Evolutionary conservation across 2,329 filamentous ascomycete genomes (phyloP), one percentile per base, ranked within the genome.

Genomic region (Fulvia fulva): DNA sequence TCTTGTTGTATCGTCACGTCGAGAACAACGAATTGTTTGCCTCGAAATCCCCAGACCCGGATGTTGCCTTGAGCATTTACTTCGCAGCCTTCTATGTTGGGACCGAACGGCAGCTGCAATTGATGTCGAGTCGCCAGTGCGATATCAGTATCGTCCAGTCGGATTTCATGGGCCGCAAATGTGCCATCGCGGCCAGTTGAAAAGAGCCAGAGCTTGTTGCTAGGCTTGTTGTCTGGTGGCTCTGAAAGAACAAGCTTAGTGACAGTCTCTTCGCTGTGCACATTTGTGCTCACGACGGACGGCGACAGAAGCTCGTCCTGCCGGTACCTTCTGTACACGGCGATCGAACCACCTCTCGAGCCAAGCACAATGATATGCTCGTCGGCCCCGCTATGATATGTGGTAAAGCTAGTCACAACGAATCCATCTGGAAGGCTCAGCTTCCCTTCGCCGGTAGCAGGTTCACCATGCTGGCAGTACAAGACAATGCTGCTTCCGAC

Each of bases 11-110:
- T 78, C 0, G 84, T 86, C 69, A 89, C 86, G 70, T 96, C 90
- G 84, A 90, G 94, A 9, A 93, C 81, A 12, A 96, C 78, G 69
- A 97, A 95, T 49, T 85, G 79, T 61, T 86, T 90, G 70, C 88
- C 86, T 56, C 84, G 85, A 75, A 97, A 97, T 2, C 93, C 93
- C 70, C 87, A 89, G 12, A 96, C 76, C 26, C 91, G 77, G 0
- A 96, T 76, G 49, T 89, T 80, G 1, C 77, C 72, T 1, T 66
- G 58, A 65, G 67, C 66, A 43, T 79, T 70, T 59, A 93, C 82
- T 75, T 84, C 87, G 0, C 87, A 81, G 0, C 87, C 86, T 71
- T 95, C 90, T 37, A 97, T 82, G 65, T 90, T 85, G 0, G 88
- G 86, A 0, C 88, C 89, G 45, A 95, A 85, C 0, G 89, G 86